Evolutionary conservation across 2,329 filamentous ascomycete genomes (phyloP).

Genomic region (Fusarium bulbicola): DNA sequence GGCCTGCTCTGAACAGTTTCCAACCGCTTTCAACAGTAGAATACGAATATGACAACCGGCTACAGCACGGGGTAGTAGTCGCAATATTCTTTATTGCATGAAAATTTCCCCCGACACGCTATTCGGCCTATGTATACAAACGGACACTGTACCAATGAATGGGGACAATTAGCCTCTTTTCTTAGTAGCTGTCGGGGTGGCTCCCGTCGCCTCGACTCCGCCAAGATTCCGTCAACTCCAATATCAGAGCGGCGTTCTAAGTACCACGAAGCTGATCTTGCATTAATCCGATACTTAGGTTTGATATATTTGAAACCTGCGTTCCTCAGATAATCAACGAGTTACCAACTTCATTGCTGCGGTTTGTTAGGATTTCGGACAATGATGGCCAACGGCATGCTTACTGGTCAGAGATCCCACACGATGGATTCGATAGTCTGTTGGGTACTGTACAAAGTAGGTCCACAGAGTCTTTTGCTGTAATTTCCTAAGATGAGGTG

Average conservation of each 20-base stretch:
- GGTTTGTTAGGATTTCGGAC: neutral
- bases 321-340: neutral
- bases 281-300: slow-evolving; percentile 14
- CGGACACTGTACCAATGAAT: slow-evolving; percentile 33
- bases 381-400: slow-evolving; percentile 1
- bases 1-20: neutral
- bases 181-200: slow-evolving; percentile 5
- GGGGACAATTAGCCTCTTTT: slow-evolving; percentile 27
- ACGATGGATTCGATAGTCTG: slow-evolving; percentile 29
- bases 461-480: slow-evolving; percentile 32
- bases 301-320: slow-evolving; percentile 14
- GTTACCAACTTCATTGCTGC: neutral
- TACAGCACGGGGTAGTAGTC: neutral
- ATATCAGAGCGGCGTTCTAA: slow-evolving; percentile 3
- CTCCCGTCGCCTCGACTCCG: slow-evolving; percentile 7
- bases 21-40: neutral
- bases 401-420: neutral
- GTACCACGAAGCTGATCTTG: slow-evolving; percentile 5
- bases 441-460: slow-evolving; percentile 12
- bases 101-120: neutral
- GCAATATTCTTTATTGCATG: slow-evolving; percentile 10
- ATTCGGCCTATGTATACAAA: slow-evolving; percentile 1
- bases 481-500: slow-evolving; percentile 45
- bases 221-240: slow-evolving; percentile 1
- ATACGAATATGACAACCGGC: neutral